Evolutionary conservation across 768 basidiomycete species (phyloP).

Genomic region (Rhodosporidiobolus odoratus): DNA sequence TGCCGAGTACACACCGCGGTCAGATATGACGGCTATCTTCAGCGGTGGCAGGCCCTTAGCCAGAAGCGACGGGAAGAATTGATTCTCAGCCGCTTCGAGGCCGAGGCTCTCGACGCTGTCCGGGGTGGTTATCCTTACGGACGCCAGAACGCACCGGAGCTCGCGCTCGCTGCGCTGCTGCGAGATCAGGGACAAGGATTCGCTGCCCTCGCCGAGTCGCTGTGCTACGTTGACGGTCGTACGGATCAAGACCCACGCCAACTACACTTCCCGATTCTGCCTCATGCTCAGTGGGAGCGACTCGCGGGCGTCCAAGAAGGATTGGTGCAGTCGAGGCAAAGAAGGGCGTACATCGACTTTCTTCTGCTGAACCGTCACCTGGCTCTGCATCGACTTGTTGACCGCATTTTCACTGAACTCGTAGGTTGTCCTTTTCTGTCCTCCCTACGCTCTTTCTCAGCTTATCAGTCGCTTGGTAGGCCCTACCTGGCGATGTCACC

Average conservation of each 20-base stretch:
- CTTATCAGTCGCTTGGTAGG: too few relatives aligned
- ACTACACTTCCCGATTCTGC: neutral
- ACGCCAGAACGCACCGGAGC: neutral
- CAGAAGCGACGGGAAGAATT: neutral
- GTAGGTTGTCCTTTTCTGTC: neutral
- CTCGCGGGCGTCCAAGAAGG: neutral
- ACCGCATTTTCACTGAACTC: neutral
- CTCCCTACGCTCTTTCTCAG: neutral
- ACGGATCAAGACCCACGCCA: neutral
- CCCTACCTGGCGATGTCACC: neutral
- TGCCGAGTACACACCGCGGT: neutral
- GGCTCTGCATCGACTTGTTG: neutral
- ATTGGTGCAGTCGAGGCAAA: neutral
- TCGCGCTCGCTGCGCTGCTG: neutral
- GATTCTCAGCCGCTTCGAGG: neutral
- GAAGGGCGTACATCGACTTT: neutral
- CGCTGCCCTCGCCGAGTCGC: neutral
- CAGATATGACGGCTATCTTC: neutral
- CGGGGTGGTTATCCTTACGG: neutral
- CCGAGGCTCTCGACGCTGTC: neutral
- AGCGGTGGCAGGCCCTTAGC: neutral
- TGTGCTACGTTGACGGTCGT: neutral
- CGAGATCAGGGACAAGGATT: neutral
- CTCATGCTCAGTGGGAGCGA: neutral
- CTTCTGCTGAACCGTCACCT: neutral